Base-by-base conservation (phyloP, 2,329 filamentous ascomycete genomes). In the Penicillium verrucosum region DNA sequence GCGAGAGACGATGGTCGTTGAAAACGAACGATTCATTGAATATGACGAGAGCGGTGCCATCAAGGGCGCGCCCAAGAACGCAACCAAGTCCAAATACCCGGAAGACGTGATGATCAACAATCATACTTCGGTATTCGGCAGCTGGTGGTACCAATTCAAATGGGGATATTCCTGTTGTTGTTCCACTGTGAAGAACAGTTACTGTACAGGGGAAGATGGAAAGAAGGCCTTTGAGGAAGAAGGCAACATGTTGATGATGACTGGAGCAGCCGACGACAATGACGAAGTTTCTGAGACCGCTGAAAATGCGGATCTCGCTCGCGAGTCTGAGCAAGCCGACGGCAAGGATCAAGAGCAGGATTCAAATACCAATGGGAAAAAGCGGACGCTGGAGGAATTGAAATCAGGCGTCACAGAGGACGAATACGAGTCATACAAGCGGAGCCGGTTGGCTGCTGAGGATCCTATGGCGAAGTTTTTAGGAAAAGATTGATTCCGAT, bases 111-210 rank as follows among this genome's bases (percentile, higher is more conserved):
- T 89, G 52, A 83, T 89, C 72, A 93, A 96, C 78, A 99, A 99
- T 69, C 94, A 99, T 76, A 91, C 85, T 3, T 88, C 89, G 0
- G 88, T 96, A 3, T 99, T 92, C 90, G 94, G 94, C 47, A 96
- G 92, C 68, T 99, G 94, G 94, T 99, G 94, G 94, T 85, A 86
- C 51, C 87, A 90, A 69, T 97, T 97, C 77, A 84, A 88, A 74
- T 99, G 94, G 94, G 94, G 94, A 1, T 99, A 96, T 74, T 84
- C 89, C 23, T 99, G 94, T 74, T 99, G 94, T 78, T 92, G 95
- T 72, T 96, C 92, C 0, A 88, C 86, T 23, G 85, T 96, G 60
- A 97, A 96, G 77, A 97, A 99, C 75, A 96, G 92, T 68, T 99
- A 97, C 70, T 99, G 94, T 74, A 97, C 93, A 0, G 94, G 94